A percentile compares a stretch with the other conserved stretches of the same genome.
phyloP scores from a whole-genome alignment of 306 rosid genomes.

The Vigna nakashimae region DNA sequence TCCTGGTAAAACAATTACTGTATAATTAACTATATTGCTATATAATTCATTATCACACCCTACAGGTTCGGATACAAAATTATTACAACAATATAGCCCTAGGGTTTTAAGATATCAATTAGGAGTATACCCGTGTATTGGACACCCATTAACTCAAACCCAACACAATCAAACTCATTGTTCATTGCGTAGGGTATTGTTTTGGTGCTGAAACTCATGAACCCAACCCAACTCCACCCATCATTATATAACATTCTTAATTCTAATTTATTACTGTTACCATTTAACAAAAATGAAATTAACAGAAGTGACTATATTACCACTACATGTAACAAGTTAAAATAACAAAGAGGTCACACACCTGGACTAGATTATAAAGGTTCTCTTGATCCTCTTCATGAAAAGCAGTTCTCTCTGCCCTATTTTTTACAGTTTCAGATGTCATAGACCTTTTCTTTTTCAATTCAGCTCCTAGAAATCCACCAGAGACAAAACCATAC shows the following conservation, averaged over 20 bases:
- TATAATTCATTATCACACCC: constrained; percentile 2
- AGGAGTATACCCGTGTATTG: too few relatives aligned
- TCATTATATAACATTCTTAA: too few relatives aligned
- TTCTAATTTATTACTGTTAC: background rate
- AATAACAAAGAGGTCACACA: constrained; percentile 47
- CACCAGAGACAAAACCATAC: constrained; percentile 83
- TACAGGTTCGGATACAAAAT: constrained; percentile 23
- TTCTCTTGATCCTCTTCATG: constrained; percentile 93
- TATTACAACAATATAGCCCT: constrained; percentile 14
- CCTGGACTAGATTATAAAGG: constrained; percentile 93
- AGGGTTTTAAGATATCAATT: constrained; percentile 11
- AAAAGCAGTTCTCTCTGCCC: constrained; percentile 71
- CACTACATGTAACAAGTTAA: background rate
- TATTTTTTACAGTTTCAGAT: constrained; percentile 46
- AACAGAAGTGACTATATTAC: background rate
- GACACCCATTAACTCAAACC: too few relatives aligned
- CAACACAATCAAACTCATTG: too few relatives aligned
- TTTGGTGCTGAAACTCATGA: too few relatives aligned
- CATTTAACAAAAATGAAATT: constrained; percentile 5
- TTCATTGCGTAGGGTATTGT: too few relatives aligned
- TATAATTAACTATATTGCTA: constrained; percentile 1
- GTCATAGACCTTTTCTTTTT: constrained; percentile 54
- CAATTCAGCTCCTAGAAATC: constrained; percentile 83
- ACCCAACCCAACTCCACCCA: too few relatives aligned
- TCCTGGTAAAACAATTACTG: constrained; percentile 56